These are phyloP conservation scores for Bombardia bombarda DNA, from an alignment of 495 filamentous ascomycete genomes.

Conservation along the genomic window DNA sequence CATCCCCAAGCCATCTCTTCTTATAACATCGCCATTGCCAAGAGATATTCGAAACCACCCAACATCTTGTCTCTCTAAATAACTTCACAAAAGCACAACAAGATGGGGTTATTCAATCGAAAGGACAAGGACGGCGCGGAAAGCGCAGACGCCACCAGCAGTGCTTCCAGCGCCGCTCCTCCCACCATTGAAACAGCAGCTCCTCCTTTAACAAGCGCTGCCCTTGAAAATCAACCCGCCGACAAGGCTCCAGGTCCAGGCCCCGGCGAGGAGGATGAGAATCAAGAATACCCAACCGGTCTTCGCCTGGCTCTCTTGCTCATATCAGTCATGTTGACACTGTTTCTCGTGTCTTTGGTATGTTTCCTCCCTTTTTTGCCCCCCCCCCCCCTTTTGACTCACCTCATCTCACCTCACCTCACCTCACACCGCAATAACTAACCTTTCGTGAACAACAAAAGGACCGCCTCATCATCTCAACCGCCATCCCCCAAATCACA, in stretches of 20 bases:
- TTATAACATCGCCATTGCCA: no score
- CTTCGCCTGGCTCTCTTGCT: slow-evolving; percentile 19
- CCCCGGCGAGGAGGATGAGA: slow-evolving; percentile 9
- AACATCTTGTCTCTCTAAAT: no score
- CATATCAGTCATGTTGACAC: slow-evolving; percentile 22
- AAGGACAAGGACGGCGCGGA: background rate
- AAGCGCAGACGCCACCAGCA: background rate
- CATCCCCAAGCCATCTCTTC: no score
- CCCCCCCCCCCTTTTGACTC: background rate
- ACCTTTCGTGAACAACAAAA: slow-evolving; percentile 4
- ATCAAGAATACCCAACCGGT: slow-evolving; percentile 22
- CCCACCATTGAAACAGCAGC: no score
- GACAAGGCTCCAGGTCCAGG: slow-evolving; percentile 1
- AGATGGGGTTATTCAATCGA: slow-evolving; percentile 6
- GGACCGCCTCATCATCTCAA: slow-evolving; percentile 37
- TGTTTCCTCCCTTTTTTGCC: no score
- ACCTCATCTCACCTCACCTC: background rate
- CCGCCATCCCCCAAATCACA: slow-evolving; percentile 45
- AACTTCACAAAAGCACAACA: no score
- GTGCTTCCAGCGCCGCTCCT: background rate
- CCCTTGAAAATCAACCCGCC: background rate
- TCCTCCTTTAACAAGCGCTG: no score
- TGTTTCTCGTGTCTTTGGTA: slow-evolving; percentile 32
- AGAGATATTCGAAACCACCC: no score
- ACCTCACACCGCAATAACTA: no score